These are phyloP conservation scores for Xylaria palmicola DNA, from an alignment of 495 filamentous ascomycete species.

Conservation along the genomic window DNA sequence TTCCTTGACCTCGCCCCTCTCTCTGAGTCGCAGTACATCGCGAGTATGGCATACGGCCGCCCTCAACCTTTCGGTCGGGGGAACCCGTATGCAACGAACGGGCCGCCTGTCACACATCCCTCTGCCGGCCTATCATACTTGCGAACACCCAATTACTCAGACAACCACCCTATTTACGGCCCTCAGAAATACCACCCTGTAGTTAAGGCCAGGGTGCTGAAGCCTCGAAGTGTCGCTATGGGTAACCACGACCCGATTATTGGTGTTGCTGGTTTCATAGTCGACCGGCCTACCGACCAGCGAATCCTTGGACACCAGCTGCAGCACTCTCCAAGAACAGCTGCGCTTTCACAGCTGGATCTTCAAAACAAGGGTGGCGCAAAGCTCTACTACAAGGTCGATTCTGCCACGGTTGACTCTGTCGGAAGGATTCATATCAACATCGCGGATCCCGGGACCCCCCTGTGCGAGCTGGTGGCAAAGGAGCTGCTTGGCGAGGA, in stretches of 20 bases:
- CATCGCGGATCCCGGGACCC: slow-evolving; percentile 43
- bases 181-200: slow-evolving; percentile 64
- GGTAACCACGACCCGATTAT: slow-evolving; percentile 29
- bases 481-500: slow-evolving; percentile 42
- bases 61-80: slow-evolving; percentile 10
- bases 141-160: slow-evolving; percentile 63
- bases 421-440: slow-evolving; percentile 57
- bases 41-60: slow-evolving; percentile 21
- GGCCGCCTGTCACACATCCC: slow-evolving; percentile 84
- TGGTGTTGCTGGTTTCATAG: slow-evolving; percentile 53
- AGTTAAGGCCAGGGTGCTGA: slow-evolving; percentile 67
- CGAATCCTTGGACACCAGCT: not conserved
- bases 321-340: not conserved
- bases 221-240: slow-evolving; percentile 26
- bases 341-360: slow-evolving; percentile 42
- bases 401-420: slow-evolving; percentile 56
- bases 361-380: slow-evolving; percentile 61
- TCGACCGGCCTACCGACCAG: slow-evolving; percentile 12
- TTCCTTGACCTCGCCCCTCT: slow-evolving; percentile 57
- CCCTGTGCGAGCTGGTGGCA: slow-evolving; percentile 51
- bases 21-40: not conserved
- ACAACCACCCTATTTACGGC: slow-evolving; percentile 82
- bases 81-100: slow-evolving; percentile 55
- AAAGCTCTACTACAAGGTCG: slow-evolving; percentile 63
- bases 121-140: slow-evolving; percentile 87